phyloP scores from a whole-genome alignment of 2,329 filamentous ascomycete genomes.

The Trichoderma sp. region DNA sequence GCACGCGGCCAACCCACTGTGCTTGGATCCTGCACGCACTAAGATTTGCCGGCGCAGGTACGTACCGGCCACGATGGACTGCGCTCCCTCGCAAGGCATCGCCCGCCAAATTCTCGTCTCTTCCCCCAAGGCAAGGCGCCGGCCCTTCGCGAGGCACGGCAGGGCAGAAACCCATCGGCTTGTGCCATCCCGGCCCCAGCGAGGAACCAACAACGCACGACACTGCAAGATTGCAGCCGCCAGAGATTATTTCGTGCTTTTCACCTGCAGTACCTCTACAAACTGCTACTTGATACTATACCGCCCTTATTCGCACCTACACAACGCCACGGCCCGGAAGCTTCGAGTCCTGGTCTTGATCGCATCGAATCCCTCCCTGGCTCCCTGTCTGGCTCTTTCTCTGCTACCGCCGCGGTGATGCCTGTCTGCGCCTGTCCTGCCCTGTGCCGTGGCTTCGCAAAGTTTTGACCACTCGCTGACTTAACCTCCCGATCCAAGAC shows the following conservation, averaged over 20 bases:
- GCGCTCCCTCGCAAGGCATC: not conserved
- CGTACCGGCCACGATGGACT: slow-evolving; percentile 17
- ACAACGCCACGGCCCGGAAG: not conserved
- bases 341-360: slow-evolving; percentile 1
- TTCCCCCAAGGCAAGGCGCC: not conserved
- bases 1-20: not conserved
- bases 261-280: not conserved
- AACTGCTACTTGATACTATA: not conserved
- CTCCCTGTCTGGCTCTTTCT: not conserved
- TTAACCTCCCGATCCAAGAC: slow-evolving; percentile 5
- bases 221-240: not conserved
- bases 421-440: slow-evolving; percentile 22
- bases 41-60: slow-evolving; percentile 14
- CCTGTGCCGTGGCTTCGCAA: slow-evolving; percentile 16
- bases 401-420: slow-evolving; percentile 20
- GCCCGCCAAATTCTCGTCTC: slow-evolving; percentile 11
- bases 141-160: slow-evolving; percentile 17
- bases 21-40: slow-evolving; percentile 10
- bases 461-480: slow-evolving; percentile 18
- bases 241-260: not conserved
- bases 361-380: not conserved
- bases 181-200: slow-evolving; percentile 29
- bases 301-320: not conserved
- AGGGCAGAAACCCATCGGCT: slow-evolving; percentile 26
- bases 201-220: not conserved